Evolutionary conservation across 805 yeast genomes (phyloP).

Genomic region (Wickerhamiella australiensis): DNA sequence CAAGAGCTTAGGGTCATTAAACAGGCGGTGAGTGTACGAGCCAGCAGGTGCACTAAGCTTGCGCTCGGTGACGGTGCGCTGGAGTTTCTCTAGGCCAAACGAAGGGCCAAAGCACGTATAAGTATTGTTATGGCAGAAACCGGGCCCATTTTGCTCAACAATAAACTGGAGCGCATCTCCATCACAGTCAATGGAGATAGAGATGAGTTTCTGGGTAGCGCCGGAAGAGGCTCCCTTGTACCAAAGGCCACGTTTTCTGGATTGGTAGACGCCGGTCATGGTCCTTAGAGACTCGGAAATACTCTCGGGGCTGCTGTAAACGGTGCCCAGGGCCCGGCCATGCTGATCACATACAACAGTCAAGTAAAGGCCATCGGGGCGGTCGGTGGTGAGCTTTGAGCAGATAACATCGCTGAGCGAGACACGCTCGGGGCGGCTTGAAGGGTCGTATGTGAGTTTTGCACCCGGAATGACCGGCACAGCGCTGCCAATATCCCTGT

Average conservation of each 20-base stretch:
- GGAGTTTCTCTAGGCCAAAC: conserved; percentile 56
- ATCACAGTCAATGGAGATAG: conserved; percentile 76
- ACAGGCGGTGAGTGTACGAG: conserved; percentile 85
- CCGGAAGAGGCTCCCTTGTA: conserved; percentile 95
- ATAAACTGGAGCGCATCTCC: conserved; percentile 78
- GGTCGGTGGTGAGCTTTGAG: conserved; percentile 56
- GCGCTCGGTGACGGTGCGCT: conserved; percentile 53
- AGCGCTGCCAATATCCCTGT: conserved; percentile 2
- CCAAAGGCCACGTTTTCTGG: conserved; percentile 86
- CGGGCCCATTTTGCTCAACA: conserved; percentile 74
- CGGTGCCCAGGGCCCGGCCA: conserved; percentile 73
- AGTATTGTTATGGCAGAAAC: conserved; percentile 83
- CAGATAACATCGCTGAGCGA: conserved; percentile 38
- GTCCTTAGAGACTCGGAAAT: conserved; percentile 70
- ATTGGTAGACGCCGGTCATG: conserved; percentile 82
- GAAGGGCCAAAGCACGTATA: conserved; percentile 71
- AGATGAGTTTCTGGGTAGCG: conserved; percentile 67
- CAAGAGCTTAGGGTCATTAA: conserved; percentile 62
- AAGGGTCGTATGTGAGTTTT: conserved; percentile 16
- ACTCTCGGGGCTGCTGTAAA: conserved; percentile 77
- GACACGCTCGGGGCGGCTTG: conserved; percentile 18
- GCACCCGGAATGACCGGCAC: conserved; percentile 19
- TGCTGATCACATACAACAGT: conserved; percentile 64
- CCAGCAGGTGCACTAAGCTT: conserved; percentile 67
- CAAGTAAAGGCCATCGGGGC: conserved; percentile 74